These are phyloP conservation scores for Magnaporthiopsis poae DNA, from an alignment of 2,329 filamentous ascomycete genomes.

Conservation along the genomic window DNA sequence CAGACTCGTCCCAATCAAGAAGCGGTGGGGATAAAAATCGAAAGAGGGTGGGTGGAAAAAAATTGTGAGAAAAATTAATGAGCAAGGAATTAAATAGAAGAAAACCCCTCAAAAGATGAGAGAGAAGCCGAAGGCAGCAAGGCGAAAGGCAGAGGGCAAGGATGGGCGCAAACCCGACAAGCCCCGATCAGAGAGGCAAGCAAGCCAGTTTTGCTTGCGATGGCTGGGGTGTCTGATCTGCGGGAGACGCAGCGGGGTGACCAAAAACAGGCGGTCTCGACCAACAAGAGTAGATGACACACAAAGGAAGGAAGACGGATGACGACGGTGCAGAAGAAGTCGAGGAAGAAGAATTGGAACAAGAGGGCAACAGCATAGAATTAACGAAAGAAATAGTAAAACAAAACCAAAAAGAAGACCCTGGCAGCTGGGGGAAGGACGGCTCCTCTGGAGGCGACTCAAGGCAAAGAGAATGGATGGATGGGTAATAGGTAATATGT, in stretches of 20 bases:
- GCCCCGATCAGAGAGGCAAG: neutral
- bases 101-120: neutral
- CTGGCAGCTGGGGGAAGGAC: slow-evolving; percentile 7
- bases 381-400: slow-evolving; percentile 10
- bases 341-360: slow-evolving; percentile 6
- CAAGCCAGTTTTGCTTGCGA: neutral
- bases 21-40: neutral
- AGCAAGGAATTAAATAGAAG: neutral
- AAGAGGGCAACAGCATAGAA: slow-evolving; percentile 10
- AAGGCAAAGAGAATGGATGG: neutral
- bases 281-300: slow-evolving; percentile 9
- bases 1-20: neutral
- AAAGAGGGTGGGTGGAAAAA: neutral
- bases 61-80: neutral
- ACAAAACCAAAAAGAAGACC: slow-evolving; percentile 6
- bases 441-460: slow-evolving; percentile 3
- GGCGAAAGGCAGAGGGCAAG: neutral
- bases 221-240: slow-evolving; percentile 1
- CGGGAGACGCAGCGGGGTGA: neutral
- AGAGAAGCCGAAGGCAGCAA: neutral
- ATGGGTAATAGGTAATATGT: neutral
- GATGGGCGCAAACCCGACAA: neutral
- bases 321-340: too few relatives aligned
- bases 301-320: neutral
- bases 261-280: slow-evolving; percentile 1